phyloP scores from a whole-genome alignment of 768 basidiomycete species.

The Lactarius hatsudake region DNA sequence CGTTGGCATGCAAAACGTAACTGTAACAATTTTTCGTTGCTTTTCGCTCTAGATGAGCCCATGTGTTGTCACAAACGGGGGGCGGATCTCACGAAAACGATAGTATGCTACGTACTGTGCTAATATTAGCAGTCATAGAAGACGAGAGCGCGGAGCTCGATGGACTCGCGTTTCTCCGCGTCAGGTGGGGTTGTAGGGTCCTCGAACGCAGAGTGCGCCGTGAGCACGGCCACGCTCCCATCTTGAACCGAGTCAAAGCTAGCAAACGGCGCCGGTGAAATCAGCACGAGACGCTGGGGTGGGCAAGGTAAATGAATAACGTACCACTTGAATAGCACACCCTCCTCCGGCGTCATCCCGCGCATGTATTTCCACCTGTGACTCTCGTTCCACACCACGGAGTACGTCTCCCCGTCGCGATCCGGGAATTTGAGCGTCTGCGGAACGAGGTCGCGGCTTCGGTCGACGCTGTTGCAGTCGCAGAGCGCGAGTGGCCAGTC shows the following conservation, averaged over 20 bases:
- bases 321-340: conserved; percentile 49
- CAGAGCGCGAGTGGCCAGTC: conserved; percentile 51
- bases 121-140: conserved; percentile 47
- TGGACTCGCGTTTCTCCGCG: conserved; percentile 52
- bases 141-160: conserved; percentile 61
- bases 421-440: conserved; percentile 42
- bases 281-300: not conserved
- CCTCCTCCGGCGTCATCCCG: conserved; percentile 46
- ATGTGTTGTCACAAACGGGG: not conserved
- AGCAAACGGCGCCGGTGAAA: conserved; percentile 8
- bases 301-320: not conserved
- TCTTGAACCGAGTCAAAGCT: conserved; percentile 39
- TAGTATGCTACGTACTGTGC: not conserved
- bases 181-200: conserved; percentile 53
- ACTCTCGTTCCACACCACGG: conserved; percentile 38
- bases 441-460: conserved; percentile 38
- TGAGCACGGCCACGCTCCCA: conserved; percentile 50
- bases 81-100: not conserved
- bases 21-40: too few species aligned
- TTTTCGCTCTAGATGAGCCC: too few species aligned
- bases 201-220: conserved; percentile 62
- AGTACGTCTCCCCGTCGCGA: conserved; percentile 43
- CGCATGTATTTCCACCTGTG: conserved; percentile 48
- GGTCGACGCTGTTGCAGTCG: conserved; percentile 45
- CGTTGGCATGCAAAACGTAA: too few species aligned